phyloP scores from a whole-genome alignment of 306 rosid species.

The Vigna hirtella region DNA sequence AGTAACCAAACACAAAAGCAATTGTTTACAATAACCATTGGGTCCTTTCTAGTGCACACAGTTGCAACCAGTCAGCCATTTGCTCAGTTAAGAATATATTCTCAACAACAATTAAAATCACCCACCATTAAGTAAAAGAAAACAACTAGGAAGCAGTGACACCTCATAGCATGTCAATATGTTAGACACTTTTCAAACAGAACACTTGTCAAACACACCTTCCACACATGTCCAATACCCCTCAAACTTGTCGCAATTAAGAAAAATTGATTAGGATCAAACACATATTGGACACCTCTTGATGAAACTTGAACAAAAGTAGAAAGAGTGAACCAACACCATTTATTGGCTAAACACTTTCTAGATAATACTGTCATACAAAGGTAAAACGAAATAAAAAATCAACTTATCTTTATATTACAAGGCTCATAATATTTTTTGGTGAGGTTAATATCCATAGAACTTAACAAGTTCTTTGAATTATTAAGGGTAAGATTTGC shows the following conservation, averaged over 20 bases:
- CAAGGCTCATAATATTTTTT: no score
- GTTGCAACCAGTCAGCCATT: conserved; percentile 24
- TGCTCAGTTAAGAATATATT: conserved; percentile 32
- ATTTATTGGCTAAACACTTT: background rate
- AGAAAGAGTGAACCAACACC: background rate
- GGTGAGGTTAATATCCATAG: no score
- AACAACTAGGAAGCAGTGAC: background rate
- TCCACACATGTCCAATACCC: background rate
- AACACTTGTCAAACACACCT: background rate
- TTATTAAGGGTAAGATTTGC: no score
- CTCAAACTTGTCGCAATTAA: background rate
- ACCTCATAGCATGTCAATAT: background rate
- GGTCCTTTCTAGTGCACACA: conserved; percentile 24
- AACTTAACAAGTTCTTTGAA: no score
- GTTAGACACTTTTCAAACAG: background rate
- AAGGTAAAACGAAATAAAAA: background rate
- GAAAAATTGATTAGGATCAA: background rate
- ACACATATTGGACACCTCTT: no score
- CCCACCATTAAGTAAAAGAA: background rate
- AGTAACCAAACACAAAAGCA: background rate
- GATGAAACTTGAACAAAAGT: background rate
- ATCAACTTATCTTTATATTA: no score
- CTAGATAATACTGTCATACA: background rate
- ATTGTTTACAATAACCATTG: conserved; percentile 5
- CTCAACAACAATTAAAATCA: background rate